Conservation (phyloP, 2,329 filamentous ascomycete species). For the Pseudogymnoascus sp. region DNA sequence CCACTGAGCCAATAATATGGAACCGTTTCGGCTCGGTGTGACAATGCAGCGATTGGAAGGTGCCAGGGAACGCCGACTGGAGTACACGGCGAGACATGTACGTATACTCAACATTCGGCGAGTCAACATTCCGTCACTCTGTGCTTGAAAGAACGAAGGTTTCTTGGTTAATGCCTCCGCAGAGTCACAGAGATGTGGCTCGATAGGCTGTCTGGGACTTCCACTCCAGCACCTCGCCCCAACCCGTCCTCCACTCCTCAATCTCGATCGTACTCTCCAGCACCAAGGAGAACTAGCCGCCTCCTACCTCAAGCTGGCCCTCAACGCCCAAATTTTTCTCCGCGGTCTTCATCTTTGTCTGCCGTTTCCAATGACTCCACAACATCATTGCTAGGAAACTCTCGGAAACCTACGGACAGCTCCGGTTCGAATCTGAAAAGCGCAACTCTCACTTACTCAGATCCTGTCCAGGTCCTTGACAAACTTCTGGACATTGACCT, state of each 20-base stretch:
- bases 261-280: conserved; percentile 65
- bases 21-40: background rate
- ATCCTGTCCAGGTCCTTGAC: conserved; percentile 66
- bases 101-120: background rate
- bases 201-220: conserved; percentile 72
- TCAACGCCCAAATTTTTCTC: conserved; percentile 59
- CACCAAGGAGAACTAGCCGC: conserved; percentile 59
- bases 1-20: background rate
- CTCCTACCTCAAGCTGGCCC: conserved; percentile 63
- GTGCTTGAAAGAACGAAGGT: conserved; percentile 9
- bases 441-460: conserved; percentile 46
- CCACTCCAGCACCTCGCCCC: conserved; percentile 46
- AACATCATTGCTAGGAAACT: conserved; percentile 61
- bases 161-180: conserved; percentile 15
- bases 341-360: conserved; percentile 71
- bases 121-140: background rate
- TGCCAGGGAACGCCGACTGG: background rate
- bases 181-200: conserved; percentile 63
- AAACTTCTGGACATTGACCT: conserved; percentile 25
- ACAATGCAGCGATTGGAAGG: conserved; percentile 2
- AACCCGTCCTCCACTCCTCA: conserved; percentile 47
- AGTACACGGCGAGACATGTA: background rate
- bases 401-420: conserved; percentile 62
- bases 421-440: conserved; percentile 57
- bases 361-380: conserved; percentile 71